Evolutionary conservation across 352 stramenopile species (phyloP).

Genomic region (Globisporangium okanoganense): DNA sequence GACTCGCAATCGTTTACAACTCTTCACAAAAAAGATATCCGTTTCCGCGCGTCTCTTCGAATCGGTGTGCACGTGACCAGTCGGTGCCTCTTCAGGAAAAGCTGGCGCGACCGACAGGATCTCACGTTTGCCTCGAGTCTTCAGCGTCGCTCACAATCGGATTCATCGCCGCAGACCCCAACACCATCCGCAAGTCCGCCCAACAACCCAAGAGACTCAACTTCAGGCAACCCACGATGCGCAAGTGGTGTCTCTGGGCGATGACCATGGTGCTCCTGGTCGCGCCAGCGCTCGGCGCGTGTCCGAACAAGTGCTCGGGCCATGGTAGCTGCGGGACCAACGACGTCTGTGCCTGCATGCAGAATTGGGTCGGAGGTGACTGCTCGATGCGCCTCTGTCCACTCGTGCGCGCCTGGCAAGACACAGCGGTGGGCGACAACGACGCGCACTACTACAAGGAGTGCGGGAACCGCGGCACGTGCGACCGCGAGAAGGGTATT

Average conservation of each 20-base stretch:
- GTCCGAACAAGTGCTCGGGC: constrained; percentile 86
- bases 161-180: constrained; percentile 5
- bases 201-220: not conserved
- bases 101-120: not conserved
- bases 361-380: constrained; percentile 64
- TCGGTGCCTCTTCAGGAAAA: constrained; percentile 2
- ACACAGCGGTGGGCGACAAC: constrained; percentile 32
- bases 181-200: not conserved
- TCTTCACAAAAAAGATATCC: not conserved
- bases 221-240: constrained; percentile 9
- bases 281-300: constrained; percentile 21
- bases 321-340: constrained; percentile 77
- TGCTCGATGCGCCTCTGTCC: constrained; percentile 39
- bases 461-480: constrained; percentile 70
- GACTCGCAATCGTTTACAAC: not conserved
- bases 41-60: not conserved
- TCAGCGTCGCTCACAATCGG: constrained; percentile 13
- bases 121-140: not conserved
- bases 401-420: constrained; percentile 42
- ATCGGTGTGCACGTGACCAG: not conserved
- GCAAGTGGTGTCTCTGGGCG: constrained; percentile 30
- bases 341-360: constrained; percentile 81
- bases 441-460: constrained; percentile 71
- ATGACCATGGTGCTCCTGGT: constrained; percentile 29
- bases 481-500: constrained; percentile 60